phyloP scores from a whole-genome alignment of 1,284 basidiomycete genomes.

The Abortiporus biennis region DNA sequence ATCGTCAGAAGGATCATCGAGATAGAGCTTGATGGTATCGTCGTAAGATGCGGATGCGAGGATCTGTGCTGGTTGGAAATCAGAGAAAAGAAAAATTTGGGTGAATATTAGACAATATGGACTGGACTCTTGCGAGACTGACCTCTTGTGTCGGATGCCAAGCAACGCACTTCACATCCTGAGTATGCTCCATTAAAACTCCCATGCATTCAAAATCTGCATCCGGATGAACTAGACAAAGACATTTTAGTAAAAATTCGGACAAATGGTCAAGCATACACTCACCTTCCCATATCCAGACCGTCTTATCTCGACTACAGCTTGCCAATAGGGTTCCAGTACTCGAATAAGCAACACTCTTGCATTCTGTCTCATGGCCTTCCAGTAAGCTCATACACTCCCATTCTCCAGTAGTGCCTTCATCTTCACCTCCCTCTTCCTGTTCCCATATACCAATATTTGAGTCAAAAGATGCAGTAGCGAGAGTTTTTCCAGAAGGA shows the following conservation, averaged over 20 bases:
- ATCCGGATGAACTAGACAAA: slow-evolving; percentile 70
- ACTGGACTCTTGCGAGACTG: slow-evolving; percentile 16
- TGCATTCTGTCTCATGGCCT: slow-evolving; percentile 98
- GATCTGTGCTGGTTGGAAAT: slow-evolving; percentile 48
- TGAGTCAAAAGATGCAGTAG: slow-evolving; percentile 93
- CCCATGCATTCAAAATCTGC: slow-evolving; percentile 94
- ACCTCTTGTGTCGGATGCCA: slow-evolving; percentile 98
- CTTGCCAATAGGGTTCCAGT: slow-evolving; percentile 83
- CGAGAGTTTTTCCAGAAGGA: slow-evolving; percentile 84
- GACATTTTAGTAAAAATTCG: slow-evolving; percentile 4
- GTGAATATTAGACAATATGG: slow-evolving; percentile 4
- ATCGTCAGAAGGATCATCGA: slow-evolving; percentile 92
- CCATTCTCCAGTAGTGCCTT: slow-evolving; percentile 52
- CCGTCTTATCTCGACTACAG: slow-evolving; percentile 93
- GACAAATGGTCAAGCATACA: slow-evolving; percentile 6
- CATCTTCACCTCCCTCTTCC: slow-evolving; percentile 34
- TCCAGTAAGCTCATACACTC: slow-evolving; percentile 87
- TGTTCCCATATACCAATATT: slow-evolving; percentile 92
- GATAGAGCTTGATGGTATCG: slow-evolving; percentile 91
- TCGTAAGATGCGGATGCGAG: slow-evolving; percentile 97
- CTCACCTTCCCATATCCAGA: slow-evolving; percentile 98
- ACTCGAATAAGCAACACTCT: slow-evolving; percentile 84
- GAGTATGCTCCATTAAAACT: slow-evolving; percentile 95
- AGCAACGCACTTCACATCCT: slow-evolving; percentile 93
- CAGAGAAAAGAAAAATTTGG: slow-evolving; percentile 7